Percentiles rank a stretch among this genome's conserved stretches.
These are phyloP conservation scores for Calocybe cyanea DNA, from an alignment of 768 basidiomycete species.

Conservation along the genomic window DNA sequence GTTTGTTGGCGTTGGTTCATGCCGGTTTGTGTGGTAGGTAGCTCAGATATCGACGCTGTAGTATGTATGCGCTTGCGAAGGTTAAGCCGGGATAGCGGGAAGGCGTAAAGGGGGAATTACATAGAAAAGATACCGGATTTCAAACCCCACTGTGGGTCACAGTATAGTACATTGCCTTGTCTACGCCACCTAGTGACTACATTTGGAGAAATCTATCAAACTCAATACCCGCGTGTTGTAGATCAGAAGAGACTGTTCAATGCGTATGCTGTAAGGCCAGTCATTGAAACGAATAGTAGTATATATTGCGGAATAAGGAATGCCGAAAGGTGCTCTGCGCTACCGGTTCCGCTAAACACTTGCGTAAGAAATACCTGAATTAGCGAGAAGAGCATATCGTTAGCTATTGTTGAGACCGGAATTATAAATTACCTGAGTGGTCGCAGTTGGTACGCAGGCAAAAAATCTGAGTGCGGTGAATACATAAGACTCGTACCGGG, in stretches of 20 bases:
- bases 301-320: slow-evolving; percentile 64
- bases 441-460: slow-evolving; percentile 59
- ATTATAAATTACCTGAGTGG: slow-evolving; percentile 44
- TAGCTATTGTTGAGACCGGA: not conserved
- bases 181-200: too few species aligned
- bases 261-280: slow-evolving; percentile 43
- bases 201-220: too few species aligned
- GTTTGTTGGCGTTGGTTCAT: too few species aligned
- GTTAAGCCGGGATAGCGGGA: too few species aligned
- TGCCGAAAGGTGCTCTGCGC: slow-evolving; percentile 54
- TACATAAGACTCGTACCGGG: not conserved
- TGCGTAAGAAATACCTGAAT: slow-evolving; percentile 59
- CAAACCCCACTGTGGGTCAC: too few species aligned
- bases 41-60: too few species aligned
- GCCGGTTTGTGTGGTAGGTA: too few species aligned
- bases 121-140: too few species aligned
- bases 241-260: slow-evolving; percentile 39
- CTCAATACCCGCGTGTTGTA: too few species aligned
- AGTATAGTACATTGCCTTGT: too few species aligned
- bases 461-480: slow-evolving; percentile 53
- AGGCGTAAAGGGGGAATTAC: too few species aligned
- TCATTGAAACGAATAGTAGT: slow-evolving; percentile 50
- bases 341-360: slow-evolving; percentile 62
- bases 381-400: not conserved
- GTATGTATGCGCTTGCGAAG: too few species aligned